Evolutionary conservation across 2,329 filamentous ascomycete genomes (phyloP), one percentile per base, ranked within the genome.

Genomic region (Fusarium foetens): DNA sequence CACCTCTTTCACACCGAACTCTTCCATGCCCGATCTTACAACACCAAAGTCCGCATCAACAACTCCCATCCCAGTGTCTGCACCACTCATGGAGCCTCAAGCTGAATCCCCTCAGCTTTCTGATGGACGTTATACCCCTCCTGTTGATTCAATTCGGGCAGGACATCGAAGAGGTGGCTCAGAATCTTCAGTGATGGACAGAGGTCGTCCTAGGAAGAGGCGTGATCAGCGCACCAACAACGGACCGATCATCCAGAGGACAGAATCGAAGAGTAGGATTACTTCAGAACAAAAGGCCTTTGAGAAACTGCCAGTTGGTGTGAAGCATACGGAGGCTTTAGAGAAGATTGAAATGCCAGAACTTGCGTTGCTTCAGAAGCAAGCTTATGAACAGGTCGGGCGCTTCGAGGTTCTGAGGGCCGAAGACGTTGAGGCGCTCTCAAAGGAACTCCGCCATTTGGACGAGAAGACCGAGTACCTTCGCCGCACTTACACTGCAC

Each of bases 391-490:
- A 35, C 90, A 92, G 77, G 88, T 88, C 1, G 84, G 87, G 41
- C 84, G 88, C 35, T 93, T 92, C 68, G 89, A 92, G 79, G 86
- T 93, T n/a, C 84, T 93, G 27, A 84, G 82, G 51, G 84, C 85
- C 57, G 86, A 88, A 31, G 89, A 92, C 70, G 90, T 92, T 19
- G 90, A 92, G 55, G 83, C 84, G 23, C 84, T 94, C 9, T 93
- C 92, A 21, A 88, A 88, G 88, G 93, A 95, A 82, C 90, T 94
- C 59, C 89, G 91, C 54, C 89, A 88, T 64, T 85, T 95, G n/a
- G 93, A 95, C 75, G 91, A 94, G 78, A 89, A 92, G 62, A 93
- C 91, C 61, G 92, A 94, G 73, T 94, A 94, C 77, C 89, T 95
- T 53, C 90, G 92, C 51, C 91, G 89, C 68, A 95, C 92, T 0